Evolutionary conservation across 2,329 filamentous ascomycete species (phyloP), one percentile per base, ranked within the genome.

Genomic region (Penicillium decumbens): DNA sequence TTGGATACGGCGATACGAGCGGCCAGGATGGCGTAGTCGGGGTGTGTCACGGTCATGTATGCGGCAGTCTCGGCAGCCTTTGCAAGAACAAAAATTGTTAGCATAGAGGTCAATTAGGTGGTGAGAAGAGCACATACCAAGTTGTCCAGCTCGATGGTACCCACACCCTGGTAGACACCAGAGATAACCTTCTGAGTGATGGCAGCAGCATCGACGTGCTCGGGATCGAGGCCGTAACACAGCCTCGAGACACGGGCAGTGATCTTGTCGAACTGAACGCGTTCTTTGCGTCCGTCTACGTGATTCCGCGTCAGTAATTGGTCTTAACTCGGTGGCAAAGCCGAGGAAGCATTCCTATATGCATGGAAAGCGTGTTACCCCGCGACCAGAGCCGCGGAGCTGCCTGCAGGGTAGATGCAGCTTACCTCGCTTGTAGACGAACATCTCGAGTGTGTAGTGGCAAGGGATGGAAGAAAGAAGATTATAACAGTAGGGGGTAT

Each of bases 201-300:
- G 67, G 92, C 90, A 59, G 95, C 93, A 49, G 93, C 89, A 76
- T 98, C 93, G 66, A 98, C 89, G 78, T 98, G 93, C 63, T 88
- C 92, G 43, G 88, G 83, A 70, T 98, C 93, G 51, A 98, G 86
- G 60, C 92, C 92, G 74, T 98, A 98, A 82, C 93, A 98, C 68
- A 98, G 80, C 67, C 93, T 85, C 41, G 93, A 97, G 62, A 98
- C 93, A 75, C 93, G 90, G 65, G 93, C 93, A 67, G 93, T 97
- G 82, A 98, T 98, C 80, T 98, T 98, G 81, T 98, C 93, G 79
- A 98, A 98, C 74, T 98, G 93, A 59, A 98, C 93, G 74, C 93
- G 93, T 82, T 98, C 93, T 80, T 97, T 95, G 80, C 93, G 93
- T 77, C 92, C 92, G 82, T 98, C 93, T 97, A 63, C 33, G 32